Conservation (phyloP, 192 early-diverging fungal species). For the Entophlyctis helioformis region DNA sequence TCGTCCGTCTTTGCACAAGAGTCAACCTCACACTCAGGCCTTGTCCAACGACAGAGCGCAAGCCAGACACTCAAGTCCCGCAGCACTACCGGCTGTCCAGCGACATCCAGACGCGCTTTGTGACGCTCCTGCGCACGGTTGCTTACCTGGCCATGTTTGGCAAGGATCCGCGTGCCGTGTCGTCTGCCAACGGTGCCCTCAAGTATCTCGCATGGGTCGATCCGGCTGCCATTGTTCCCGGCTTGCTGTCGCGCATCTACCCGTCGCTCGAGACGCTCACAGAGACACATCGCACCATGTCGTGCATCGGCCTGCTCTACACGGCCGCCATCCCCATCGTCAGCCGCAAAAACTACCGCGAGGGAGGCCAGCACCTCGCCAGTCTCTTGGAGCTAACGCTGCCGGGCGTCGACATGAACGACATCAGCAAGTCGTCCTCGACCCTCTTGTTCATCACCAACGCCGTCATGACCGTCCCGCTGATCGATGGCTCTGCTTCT, state of each 20-base stretch:
- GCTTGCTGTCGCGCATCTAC: conserved; percentile 72
- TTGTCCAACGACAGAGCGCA: conserved; percentile 32
- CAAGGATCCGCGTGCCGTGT: conserved; percentile 55
- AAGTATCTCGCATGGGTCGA: conserved; percentile 64
- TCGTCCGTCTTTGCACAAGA: conserved; percentile 31
- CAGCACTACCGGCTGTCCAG: conserved; percentile 38
- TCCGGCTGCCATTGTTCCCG: conserved; percentile 66
- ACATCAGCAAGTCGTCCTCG: conserved; percentile 65
- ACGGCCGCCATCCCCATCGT: conserved; percentile 61
- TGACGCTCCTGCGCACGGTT: conserved; percentile 45
- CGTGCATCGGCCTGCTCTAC: conserved; percentile 64
- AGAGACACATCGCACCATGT: conserved; percentile 79
- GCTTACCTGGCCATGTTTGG: conserved; percentile 60
- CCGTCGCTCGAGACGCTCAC: conserved; percentile 76
- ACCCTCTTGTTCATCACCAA: conserved; percentile 59
- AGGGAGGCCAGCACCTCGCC: conserved; percentile 70
- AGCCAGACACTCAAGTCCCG: conserved; percentile 52
- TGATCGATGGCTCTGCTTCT: conserved; percentile 30
- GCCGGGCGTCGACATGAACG: conserved; percentile 91
- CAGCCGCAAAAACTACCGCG: conserved; percentile 61
- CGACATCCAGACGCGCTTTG: conserved; percentile 44
- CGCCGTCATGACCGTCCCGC: conserved; percentile 48
- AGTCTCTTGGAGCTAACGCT: conserved; percentile 67
- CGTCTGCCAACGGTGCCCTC: conserved; percentile 48
- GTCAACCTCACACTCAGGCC: too few relatives aligned